Evolutionary conservation across 139 green algal species (phyloP).

Genomic region (Coccomyxa sp.): DNA sequence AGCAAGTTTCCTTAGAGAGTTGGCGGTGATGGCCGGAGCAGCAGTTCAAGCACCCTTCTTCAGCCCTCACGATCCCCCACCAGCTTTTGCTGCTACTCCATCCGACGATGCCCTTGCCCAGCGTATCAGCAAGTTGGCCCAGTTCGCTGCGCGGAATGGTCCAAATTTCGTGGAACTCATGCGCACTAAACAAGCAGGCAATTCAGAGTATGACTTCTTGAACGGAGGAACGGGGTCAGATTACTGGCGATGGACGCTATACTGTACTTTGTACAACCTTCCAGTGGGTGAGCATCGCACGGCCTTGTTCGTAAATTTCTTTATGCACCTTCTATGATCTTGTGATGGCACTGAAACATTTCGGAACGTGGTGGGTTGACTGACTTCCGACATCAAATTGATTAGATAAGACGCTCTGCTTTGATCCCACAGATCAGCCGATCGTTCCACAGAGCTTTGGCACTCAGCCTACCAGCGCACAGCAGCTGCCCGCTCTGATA

Average conservation of each 20-base stretch:
- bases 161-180: slow-evolving; percentile 47
- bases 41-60: slow-evolving; percentile 17
- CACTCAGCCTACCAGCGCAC: not conserved
- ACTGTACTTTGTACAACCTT: slow-evolving; percentile 12
- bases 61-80: slow-evolving; percentile 23
- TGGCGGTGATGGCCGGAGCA: not conserved
- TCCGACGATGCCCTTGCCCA: slow-evolving; percentile 15
- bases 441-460: not conserved
- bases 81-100: slow-evolving; percentile 13
- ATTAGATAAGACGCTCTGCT: not conserved
- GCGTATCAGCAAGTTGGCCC: slow-evolving; percentile 29
- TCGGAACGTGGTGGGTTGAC: no score
- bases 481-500: not conserved
- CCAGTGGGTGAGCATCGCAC: not conserved
- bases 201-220: slow-evolving; percentile 50
- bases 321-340: no score
- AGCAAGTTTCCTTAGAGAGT: no score
- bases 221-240: slow-evolving; percentile 17
- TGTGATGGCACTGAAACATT: no score
- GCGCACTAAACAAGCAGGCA: slow-evolving; percentile 35
- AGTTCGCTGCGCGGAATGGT: slow-evolving; percentile 33
- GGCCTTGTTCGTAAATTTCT: not conserved
- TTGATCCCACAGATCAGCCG: not conserved
- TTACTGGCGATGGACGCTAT: slow-evolving; percentile 44
- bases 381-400: no score